phyloP scores from a whole-genome alignment of 345 rosid genomes.

The Gossypium herbaceum region DNA sequence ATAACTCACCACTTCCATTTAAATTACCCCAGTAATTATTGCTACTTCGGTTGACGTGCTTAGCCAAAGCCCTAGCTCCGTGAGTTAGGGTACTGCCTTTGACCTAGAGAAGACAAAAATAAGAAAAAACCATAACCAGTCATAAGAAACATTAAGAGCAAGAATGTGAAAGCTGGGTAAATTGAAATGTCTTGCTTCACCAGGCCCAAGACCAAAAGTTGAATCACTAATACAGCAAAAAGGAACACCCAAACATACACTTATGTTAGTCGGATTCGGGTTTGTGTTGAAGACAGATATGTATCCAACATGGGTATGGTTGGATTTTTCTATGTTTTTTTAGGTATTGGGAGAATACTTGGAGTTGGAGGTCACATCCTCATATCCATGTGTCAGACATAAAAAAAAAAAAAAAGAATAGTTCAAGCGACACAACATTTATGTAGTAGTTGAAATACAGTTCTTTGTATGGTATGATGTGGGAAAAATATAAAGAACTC shows the following conservation, averaged over 20 bases:
- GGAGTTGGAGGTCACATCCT: too few relatives aligned
- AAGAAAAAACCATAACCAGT: slow-evolving; percentile 3
- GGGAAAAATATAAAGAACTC: not conserved
- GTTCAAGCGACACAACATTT: too few relatives aligned
- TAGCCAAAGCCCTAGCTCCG: slow-evolving; percentile 82
- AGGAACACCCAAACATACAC: not conserved
- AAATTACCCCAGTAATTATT: slow-evolving; percentile 57
- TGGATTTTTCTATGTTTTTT: too few relatives aligned
- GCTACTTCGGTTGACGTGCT: slow-evolving; percentile 62
- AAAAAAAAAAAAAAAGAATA: too few relatives aligned
- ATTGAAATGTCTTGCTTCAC: not conserved
- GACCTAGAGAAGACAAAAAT: slow-evolving; percentile 35
- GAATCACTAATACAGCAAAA: not conserved
- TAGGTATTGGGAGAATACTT: too few relatives aligned
- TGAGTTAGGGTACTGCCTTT: slow-evolving; percentile 59
- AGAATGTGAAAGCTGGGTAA: not conserved
- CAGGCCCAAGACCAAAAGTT: not conserved
- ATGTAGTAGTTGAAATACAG: not conserved
- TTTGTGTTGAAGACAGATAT: too few relatives aligned
- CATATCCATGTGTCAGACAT: too few relatives aligned
- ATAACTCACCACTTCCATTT: slow-evolving; percentile 53
- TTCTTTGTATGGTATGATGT: not conserved
- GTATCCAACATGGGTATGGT: too few relatives aligned
- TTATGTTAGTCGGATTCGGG: not conserved
- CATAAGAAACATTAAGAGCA: not conserved